Base-by-base conservation (phyloP, 441 rosid genomes). In the Lepidium campestre region DNA sequence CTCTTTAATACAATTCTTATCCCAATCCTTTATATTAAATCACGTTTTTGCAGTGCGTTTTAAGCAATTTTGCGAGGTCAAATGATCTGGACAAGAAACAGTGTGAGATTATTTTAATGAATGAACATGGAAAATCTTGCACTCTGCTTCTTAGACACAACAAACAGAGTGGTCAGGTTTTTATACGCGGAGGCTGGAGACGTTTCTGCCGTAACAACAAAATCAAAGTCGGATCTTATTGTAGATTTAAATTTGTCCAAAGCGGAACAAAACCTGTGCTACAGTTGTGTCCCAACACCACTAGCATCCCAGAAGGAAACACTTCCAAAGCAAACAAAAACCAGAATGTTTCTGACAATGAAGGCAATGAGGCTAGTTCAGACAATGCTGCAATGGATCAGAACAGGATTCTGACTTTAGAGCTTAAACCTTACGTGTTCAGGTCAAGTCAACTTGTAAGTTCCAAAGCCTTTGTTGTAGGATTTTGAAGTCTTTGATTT, bases 131-230 rank as follows among this genome's bases (percentile, higher is more conserved):
- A 66, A 65, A 18, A 29, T 29, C 53, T 18, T 54, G 35, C 62
- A 53, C 40, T 66, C 9, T 66, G 44, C 61, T 20, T 56, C 44
- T 56, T 12, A 42, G 61, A 66, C 36, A 66, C 62, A 66, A 41
- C 37, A n/a, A 41, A 23, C 4, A 0, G 5, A 12, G 32, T 54
- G 62, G 48, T 18, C 58, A 52, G 31, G 61, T 15, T 54, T 41
- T 8, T 29, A 19, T 66, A 3, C 47, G 49, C 7, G 34, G 62
- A 17, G 62, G 70, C 7, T 55, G 60, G 61, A 66, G 44, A 18
- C 19, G 1, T 5, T 66, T 66, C 40, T 66, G 60, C 7, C 13
- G 35, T 22, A 10, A 45, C 3, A 56, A 66, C 34, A 44, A 15
- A 1, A 22, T 52, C 14, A 31, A 54, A 19, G 54, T 31, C 2